Evolutionary conservation across 495 filamentous ascomycete species (phyloP).

Genomic region (Aspergillus nidulans): DNA sequence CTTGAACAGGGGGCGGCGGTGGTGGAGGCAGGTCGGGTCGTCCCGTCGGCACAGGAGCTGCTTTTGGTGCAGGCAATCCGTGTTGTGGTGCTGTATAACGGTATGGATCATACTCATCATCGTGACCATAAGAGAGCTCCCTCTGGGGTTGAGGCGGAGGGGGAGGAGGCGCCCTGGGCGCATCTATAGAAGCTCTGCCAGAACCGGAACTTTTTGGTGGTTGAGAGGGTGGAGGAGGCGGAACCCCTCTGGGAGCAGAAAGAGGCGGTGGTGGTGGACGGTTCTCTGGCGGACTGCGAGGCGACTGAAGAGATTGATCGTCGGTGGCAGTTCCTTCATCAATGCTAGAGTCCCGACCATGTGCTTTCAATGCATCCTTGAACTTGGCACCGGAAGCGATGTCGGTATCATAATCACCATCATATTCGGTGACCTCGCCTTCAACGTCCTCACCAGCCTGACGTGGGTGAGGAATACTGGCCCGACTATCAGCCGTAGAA

Average conservation of each 20-base stretch:
- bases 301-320: conserved; percentile 46
- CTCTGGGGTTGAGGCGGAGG: conserved; percentile 51
- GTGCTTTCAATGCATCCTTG: conserved; percentile 85
- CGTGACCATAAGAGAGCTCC: conserved; percentile 44
- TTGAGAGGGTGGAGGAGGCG: conserved; percentile 50
- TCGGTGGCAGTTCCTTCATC: conserved; percentile 54
- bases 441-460: conserved; percentile 58
- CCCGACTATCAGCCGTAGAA: conserved; percentile 54
- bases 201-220: conserved; percentile 35
- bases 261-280: conserved; percentile 59
- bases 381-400: conserved; percentile 85
- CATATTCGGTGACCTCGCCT: conserved; percentile 88
- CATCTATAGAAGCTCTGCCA: conserved; percentile 53
- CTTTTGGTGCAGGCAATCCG: conserved; percentile 29
- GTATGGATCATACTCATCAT: conserved; percentile 73
- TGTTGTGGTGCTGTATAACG: conserved; percentile 55
- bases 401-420: conserved; percentile 97
- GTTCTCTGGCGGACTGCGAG: conserved; percentile 42
- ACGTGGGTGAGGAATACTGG: conserved; percentile 33
- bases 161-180: conserved; percentile 58
- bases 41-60: conserved; percentile 22
- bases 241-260: conserved; percentile 47
- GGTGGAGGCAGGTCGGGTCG: conserved; percentile 19
- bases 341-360: conserved; percentile 71
- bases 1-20: conserved; percentile 28